phyloP scores from a whole-genome alignment of 2,329 filamentous ascomycete species.

The Cladosporium oxysporum region DNA sequence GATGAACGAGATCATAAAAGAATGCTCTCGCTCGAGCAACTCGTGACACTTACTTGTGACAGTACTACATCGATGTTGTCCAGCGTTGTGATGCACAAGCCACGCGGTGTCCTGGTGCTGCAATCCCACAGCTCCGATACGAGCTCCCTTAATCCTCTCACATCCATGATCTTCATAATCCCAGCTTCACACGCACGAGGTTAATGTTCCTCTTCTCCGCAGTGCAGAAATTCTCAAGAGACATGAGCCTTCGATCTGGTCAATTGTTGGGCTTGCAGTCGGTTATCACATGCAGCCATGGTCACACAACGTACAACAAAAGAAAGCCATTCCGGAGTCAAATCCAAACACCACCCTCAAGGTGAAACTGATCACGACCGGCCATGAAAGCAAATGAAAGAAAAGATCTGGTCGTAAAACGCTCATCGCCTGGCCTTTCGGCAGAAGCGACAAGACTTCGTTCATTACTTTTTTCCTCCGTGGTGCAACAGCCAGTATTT shows the following conservation, averaged over 20 bases:
- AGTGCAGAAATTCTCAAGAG: not conserved
- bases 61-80: too few relatives aligned
- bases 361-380: too few relatives aligned
- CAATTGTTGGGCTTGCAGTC: too few relatives aligned
- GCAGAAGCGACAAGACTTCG: slow-evolving; percentile 1
- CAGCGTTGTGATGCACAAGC: not conserved
- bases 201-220: not conserved
- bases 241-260: not conserved
- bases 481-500: not conserved
- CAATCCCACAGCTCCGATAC: not conserved
- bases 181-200: not conserved
- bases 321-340: too few relatives aligned
- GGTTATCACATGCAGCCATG: too few relatives aligned
- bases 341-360: too few relatives aligned
- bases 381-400: not conserved
- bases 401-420: slow-evolving; percentile 1
- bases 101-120: not conserved
- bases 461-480: slow-evolving; percentile 1
- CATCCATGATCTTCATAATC: not conserved
- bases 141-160: not conserved
- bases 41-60: too few relatives aligned
- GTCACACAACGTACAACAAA: too few relatives aligned
- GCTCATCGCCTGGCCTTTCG: not conserved
- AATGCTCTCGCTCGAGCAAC: too few relatives aligned
- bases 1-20: too few relatives aligned